Evolutionary conservation across 805 yeast genomes (phyloP).

Genomic region (Saturnispora dispora): DNA sequence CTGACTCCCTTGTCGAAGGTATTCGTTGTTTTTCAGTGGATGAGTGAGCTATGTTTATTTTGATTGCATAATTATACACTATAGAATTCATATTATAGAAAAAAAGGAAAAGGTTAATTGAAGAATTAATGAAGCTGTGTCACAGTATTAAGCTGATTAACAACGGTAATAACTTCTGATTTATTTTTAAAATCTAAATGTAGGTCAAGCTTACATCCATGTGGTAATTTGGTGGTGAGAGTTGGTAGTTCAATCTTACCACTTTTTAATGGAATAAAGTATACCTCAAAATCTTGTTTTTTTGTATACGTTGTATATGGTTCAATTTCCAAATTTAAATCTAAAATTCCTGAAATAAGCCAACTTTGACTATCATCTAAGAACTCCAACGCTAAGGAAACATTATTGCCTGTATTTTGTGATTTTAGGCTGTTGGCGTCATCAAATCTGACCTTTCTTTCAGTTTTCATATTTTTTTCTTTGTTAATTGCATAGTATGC

Average conservation of each 20-base stretch:
- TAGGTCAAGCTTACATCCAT: conserved; percentile 33
- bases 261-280: conserved; percentile 63
- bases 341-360: conserved; percentile 67
- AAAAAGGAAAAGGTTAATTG: neutral
- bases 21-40: conserved; percentile 14
- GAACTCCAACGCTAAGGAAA: conserved; percentile 21
- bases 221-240: conserved; percentile 34
- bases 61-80: neutral
- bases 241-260: conserved; percentile 68
- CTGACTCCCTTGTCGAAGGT: conserved; percentile 43
- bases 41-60: neutral
- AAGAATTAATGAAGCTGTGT: conserved; percentile 44
- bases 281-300: conserved; percentile 29
- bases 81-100: neutral
- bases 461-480: conserved; percentile 12
- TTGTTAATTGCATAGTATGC: neutral
- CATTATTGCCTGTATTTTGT: conserved; percentile 10
- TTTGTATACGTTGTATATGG: conserved; percentile 10
- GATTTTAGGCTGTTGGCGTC: conserved; percentile 1
- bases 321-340: conserved; percentile 33
- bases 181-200: conserved; percentile 63
- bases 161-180: conserved; percentile 58
- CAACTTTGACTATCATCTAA: conserved; percentile 47
- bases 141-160: conserved; percentile 57
- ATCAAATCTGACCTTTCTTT: conserved; percentile 25